phyloP scores from a whole-genome alignment of 768 basidiomycete genomes.

The Mycena kentingensis region DNA sequence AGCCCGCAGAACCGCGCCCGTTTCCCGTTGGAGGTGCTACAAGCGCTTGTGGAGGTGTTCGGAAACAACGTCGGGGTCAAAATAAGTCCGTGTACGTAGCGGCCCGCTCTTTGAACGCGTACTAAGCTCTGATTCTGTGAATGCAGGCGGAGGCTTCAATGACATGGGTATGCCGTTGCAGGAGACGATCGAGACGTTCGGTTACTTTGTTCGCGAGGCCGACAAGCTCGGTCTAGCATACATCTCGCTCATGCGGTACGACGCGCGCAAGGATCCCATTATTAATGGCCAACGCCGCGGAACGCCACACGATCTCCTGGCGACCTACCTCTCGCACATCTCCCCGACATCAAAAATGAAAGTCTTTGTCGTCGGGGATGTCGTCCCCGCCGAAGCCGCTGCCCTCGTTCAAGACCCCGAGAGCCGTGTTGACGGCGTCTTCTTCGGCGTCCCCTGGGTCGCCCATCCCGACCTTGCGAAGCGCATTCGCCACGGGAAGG shows the following conservation, averaged over 20 bases:
- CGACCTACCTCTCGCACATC: slow-evolving; percentile 26
- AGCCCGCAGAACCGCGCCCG: slow-evolving; percentile 42
- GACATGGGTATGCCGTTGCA: slow-evolving; percentile 30
- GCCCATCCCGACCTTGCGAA: slow-evolving; percentile 32
- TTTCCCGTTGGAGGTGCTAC: slow-evolving; percentile 40
- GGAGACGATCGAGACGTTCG: slow-evolving; percentile 31
- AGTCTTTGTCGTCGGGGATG: slow-evolving; percentile 28
- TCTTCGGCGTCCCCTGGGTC: slow-evolving; percentile 31
- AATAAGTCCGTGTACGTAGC: slow-evolving; percentile 7
- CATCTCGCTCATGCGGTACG: slow-evolving; percentile 27
- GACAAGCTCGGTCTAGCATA: slow-evolving; percentile 29
- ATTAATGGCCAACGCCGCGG: slow-evolving; percentile 15
- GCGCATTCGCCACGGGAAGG: slow-evolving; percentile 26
- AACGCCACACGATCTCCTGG: slow-evolving; percentile 32
- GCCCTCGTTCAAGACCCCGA: slow-evolving; percentile 20
- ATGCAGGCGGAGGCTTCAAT: slow-evolving; percentile 37
- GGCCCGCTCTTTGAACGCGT: too few species aligned
- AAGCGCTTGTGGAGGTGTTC: slow-evolving; percentile 35
- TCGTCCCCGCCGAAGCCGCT: slow-evolving; percentile 30
- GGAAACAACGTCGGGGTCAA: slow-evolving; percentile 36
- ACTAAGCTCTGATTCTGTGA: slow-evolving; percentile 28
- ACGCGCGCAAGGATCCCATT: slow-evolving; percentile 19
- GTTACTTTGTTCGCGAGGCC: slow-evolving; percentile 28
- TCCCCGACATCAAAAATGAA: slow-evolving; percentile 18
- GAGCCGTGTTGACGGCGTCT: slow-evolving; percentile 29